phyloP scores from a whole-genome alignment of 2,329 filamentous ascomycete genomes.

The Mariannaea elegans region DNA sequence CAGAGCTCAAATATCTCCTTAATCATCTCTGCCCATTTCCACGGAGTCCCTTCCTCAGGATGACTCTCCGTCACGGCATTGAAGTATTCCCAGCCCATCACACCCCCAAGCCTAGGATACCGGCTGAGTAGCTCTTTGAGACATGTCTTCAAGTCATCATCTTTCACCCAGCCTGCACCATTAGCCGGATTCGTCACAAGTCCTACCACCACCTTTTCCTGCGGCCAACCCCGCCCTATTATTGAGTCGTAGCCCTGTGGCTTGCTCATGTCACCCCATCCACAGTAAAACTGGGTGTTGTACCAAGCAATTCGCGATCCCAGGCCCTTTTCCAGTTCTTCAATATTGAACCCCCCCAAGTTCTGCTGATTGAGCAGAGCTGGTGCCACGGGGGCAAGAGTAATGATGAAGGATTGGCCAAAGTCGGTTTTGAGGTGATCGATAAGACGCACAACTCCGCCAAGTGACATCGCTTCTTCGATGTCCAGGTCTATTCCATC shows the following conservation, averaged over 20 bases:
- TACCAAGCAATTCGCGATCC: constrained; percentile 79
- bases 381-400: constrained; percentile 80
- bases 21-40: constrained; percentile 72
- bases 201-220: constrained; percentile 77
- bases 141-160: constrained; percentile 54
- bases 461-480: constrained; percentile 76
- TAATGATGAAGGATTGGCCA: constrained; percentile 74
- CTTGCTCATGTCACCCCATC: constrained; percentile 70
- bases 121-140: constrained; percentile 49
- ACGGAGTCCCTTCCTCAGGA: constrained; percentile 58
- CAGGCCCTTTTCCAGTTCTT: constrained; percentile 70
- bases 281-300: constrained; percentile 89
- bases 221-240: constrained; percentile 70
- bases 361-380: constrained; percentile 66
- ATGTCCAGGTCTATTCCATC: constrained; percentile 80
- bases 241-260: constrained; percentile 55
- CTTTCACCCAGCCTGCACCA: constrained; percentile 59
- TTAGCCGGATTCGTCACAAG: constrained; percentile 79
- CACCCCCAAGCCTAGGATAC: constrained; percentile 78
- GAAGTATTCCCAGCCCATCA: constrained; percentile 95
- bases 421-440: constrained; percentile 74
- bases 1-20: constrained; percentile 30
- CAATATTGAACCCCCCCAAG: constrained; percentile 82
- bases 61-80: constrained; percentile 66
- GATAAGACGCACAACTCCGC: constrained; percentile 70